Conservation (phyloP, 805 yeast species). For the Saturnispora serradocipensis region DNA sequence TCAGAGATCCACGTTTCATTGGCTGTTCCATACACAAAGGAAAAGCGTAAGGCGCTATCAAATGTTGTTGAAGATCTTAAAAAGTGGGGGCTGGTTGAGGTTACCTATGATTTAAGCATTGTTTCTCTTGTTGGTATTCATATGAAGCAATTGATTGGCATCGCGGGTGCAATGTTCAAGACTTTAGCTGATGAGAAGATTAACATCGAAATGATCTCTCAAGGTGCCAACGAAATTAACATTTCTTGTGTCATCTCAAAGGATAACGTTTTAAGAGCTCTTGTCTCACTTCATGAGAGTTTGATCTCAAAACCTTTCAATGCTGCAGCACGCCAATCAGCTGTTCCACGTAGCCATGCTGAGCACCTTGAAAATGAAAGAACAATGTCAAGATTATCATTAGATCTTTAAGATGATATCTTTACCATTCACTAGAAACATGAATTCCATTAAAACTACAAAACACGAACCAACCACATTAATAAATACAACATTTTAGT, state of each 20-base stretch:
- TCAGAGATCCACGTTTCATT: conserved; percentile 97
- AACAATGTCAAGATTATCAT: conserved; percentile 2
- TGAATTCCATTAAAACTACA: neutral
- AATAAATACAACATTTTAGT: neutral
- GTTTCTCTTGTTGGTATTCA: conserved; percentile 93
- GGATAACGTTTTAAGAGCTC: conserved; percentile 72
- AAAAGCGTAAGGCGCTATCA: conserved; percentile 42
- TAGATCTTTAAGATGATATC: neutral
- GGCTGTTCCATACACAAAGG: conserved; percentile 83
- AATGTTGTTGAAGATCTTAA: conserved; percentile 72
- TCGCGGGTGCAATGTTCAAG: conserved; percentile 94
- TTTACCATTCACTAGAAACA: neutral
- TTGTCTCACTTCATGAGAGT: conserved; percentile 74
- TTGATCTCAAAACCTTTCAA: conserved; percentile 42
- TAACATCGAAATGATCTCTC: conserved; percentile 96
- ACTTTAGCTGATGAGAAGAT: conserved; percentile 85
- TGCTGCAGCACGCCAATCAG: conserved; percentile 34
- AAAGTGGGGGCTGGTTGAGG: conserved; percentile 80
- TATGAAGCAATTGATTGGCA: conserved; percentile 94
- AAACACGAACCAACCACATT: neutral
- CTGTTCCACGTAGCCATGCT: conserved; percentile 26
- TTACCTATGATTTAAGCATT: conserved; percentile 80
- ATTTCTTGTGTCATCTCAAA: conserved; percentile 91
- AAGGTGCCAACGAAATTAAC: conserved; percentile 97
- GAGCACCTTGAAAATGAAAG: neutral